Base-by-base conservation (phyloP, 1,284 basidiomycete species). In the Amylostereum areolatum region DNA sequence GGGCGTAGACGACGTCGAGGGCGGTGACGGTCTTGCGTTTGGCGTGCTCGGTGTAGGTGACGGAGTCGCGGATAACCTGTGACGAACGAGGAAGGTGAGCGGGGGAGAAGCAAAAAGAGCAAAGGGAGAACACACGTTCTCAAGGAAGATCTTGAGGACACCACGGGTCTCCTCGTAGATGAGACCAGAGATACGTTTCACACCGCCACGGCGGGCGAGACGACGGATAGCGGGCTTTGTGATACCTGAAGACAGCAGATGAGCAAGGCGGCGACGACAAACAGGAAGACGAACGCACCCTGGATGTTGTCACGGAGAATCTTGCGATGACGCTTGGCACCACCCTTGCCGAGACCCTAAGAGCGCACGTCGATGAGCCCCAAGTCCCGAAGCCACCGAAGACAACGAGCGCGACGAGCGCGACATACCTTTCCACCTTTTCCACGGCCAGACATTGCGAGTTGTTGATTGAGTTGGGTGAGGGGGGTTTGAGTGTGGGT, bases 1-100 rank as follows among this genome's bases (percentile, higher is more conserved):
- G 79, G 30, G 88, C 86, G 67, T 89, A 89, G 61, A 90, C 85
- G 57, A 85, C 82, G 60, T 86, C 83, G 54, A 87, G 83, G 33
- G 87, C 87, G 43, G 84, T 88, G 58, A 91, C 86, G 47, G 87
- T 90, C 83, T 90, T 90, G 58, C 85, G 83, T 75, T 92, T 92
- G 60, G 89, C 87, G 71, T 92, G 89, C 71, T 91, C 89, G 61
- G 86, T 89, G 76, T 92, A 91, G 57, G 83, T 86, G 64, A 91
- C 86, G 39, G 85, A 85, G 72, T 91, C 89, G 59, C 85, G 80
- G 63, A 91, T 87, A 63, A 89, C n/a, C n/a, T n/a, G n/a, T n/a
- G n/a, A n/a, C n/a, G n/a, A n/a, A n/a, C n/a, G n/a, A n/a, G n/a
- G n/a, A n/a, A n/a, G n/a, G n/a, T n/a, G n/a, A n/a, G n/a, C n/a